Conservation (phyloP, 176 grass and related monocot species). For the Musa schizocarpa region DNA sequence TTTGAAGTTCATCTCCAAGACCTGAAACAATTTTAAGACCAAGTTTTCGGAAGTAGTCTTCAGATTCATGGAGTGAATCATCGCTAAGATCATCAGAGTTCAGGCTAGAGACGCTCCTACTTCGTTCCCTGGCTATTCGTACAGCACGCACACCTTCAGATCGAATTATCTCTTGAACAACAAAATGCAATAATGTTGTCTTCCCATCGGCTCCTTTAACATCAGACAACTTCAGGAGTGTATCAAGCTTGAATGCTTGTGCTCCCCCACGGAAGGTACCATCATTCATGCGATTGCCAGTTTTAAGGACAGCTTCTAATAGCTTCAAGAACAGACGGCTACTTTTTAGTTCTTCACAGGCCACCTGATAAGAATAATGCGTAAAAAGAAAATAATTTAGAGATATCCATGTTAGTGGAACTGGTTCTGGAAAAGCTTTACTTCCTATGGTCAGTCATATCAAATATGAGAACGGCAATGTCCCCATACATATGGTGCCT, state of each 20-base stretch:
- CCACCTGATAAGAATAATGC: conserved; percentile 36
- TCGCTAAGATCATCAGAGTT: conserved; percentile 19
- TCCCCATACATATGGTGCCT: not conserved
- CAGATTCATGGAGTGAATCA: conserved; percentile 26
- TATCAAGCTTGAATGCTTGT: conserved; percentile 85
- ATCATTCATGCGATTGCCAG: conserved; percentile 78
- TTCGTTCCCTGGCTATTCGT: conserved; percentile 37
- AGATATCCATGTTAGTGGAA: too few species aligned
- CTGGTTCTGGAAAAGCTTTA: not conserved
- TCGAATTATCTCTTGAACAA: conserved; percentile 68
- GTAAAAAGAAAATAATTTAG: too few species aligned
- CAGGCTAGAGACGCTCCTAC: conserved; percentile 16
- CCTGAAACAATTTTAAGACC: conserved; percentile 62
- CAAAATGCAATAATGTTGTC: conserved; percentile 84
- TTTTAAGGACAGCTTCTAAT: conserved; percentile 88
- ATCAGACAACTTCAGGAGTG: conserved; percentile 67
- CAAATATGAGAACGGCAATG: not conserved
- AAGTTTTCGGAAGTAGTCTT: conserved; percentile 51
- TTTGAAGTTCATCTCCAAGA: conserved; percentile 55
- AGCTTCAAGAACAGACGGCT: conserved; percentile 74
- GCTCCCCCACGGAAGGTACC: conserved; percentile 79
- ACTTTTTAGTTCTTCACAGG: conserved; percentile 68
- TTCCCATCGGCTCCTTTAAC: conserved; percentile 80
- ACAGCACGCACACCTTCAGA: conserved; percentile 65
- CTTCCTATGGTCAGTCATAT: not conserved